Evolutionary conservation across 2,329 filamentous ascomycete genomes (phyloP).

Genomic region (Paecilomyces formosus): DNA sequence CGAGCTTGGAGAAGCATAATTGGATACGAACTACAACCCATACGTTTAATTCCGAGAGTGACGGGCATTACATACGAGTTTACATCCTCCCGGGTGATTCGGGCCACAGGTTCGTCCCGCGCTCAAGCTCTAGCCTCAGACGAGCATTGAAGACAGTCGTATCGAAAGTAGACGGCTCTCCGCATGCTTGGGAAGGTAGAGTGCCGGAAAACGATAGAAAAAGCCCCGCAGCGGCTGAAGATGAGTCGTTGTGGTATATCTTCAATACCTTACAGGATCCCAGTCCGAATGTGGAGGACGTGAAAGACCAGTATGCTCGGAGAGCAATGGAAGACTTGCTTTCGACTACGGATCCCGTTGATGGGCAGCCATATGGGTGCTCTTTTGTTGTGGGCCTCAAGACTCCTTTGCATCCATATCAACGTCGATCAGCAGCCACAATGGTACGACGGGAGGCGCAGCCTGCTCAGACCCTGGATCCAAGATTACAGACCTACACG

Average conservation of each 20-base stretch:
- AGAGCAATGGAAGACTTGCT: conserved; percentile 31
- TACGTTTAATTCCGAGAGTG: conserved; percentile 8
- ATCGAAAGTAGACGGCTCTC: conserved; percentile 31
- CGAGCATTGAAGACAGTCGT: conserved; percentile 32
- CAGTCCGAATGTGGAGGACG: conserved; percentile 18
- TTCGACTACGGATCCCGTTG: conserved; percentile 8
- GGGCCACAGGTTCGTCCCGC: conserved; percentile 23
- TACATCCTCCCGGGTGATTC: conserved; percentile 36
- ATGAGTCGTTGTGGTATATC: conserved; percentile 44
- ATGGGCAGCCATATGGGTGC: conserved; percentile 7
- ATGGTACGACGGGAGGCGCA: conserved; percentile 78
- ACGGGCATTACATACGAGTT: conserved; percentile 21
- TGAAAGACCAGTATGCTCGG: conserved; percentile 24
- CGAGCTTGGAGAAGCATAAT: conserved; percentile 19
- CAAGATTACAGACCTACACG: conserved; percentile 54
- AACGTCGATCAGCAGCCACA: conserved; percentile 67
- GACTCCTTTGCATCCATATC: conserved; percentile 67
- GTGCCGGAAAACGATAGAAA: conserved; percentile 5
- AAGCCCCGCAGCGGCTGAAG: conserved; percentile 16
- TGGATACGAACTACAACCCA: conserved; percentile 27
- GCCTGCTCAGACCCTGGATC: conserved; percentile 61
- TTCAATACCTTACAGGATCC: conserved; percentile 43
- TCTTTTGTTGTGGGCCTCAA: conserved; percentile 29
- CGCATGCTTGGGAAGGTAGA: conserved; percentile 30
- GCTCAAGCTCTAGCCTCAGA: conserved; percentile 24